phyloP scores from a whole-genome alignment of 2,329 filamentous ascomycete genomes.

The Ophiostoma triangulosporum region DNA sequence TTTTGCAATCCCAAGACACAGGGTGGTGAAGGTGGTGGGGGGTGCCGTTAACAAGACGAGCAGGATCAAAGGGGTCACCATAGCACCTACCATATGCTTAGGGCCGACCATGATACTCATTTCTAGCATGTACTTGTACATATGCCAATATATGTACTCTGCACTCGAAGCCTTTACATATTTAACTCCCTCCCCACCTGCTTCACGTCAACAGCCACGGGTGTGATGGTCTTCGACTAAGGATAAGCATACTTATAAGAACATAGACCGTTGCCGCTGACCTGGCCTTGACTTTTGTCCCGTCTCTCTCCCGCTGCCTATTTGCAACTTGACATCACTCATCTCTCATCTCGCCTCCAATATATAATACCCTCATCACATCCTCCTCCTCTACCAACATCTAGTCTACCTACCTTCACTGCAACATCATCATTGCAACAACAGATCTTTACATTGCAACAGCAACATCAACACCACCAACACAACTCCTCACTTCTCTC shows the following conservation, averaged over 20 bases:
- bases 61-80: too few species aligned
- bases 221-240: background rate
- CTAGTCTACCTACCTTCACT: background rate
- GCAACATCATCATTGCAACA: background rate
- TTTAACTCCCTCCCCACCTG: background rate
- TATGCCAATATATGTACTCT: background rate
- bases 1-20: background rate
- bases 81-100: too few species aligned
- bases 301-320: background rate
- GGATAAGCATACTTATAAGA: background rate
- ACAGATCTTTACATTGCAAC: background rate
- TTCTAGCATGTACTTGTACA: background rate
- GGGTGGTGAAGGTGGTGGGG: background rate
- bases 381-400: background rate
- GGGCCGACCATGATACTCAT: too few species aligned
- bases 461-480: background rate
- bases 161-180: background rate
- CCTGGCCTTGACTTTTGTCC: background rate
- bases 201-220: background rate
- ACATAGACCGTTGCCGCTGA: too few species aligned
- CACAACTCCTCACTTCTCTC: background rate
- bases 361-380: background rate
- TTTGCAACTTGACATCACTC: background rate
- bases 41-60: too few species aligned
- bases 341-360: background rate